A percentile compares a stretch with the other conserved stretches of the same genome.
Evolutionary conservation across 129 eudicot genomes (phyloP).

Genomic region (Flaveria trinervia): DNA sequence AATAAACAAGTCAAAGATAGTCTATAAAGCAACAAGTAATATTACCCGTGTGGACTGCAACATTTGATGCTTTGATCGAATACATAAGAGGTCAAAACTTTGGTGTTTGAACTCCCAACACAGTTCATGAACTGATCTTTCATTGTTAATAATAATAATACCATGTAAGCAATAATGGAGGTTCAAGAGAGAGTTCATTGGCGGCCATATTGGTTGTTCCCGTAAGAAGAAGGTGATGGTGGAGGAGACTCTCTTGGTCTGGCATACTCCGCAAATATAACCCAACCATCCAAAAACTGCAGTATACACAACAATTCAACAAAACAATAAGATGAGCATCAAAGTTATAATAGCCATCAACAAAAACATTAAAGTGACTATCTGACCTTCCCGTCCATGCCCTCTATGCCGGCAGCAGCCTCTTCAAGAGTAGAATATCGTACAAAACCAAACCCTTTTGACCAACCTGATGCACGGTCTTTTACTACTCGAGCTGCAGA

Average conservation of each 20-base stretch:
- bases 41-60: background rate
- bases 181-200: background rate
- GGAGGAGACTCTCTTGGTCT: slow-evolving; percentile 57
- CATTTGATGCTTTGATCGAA: background rate
- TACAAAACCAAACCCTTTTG: slow-evolving; percentile 91
- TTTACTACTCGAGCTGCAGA: slow-evolving; percentile 88
- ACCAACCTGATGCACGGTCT: slow-evolving; percentile 83
- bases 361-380: background rate
- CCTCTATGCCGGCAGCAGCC: slow-evolving; percentile 81
- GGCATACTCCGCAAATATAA: slow-evolving; percentile 90
- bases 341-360: background rate
- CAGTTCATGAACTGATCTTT: slow-evolving; percentile 9
- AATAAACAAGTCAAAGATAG: background rate
- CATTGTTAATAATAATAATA: slow-evolving; percentile 14
- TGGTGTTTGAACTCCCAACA: background rate
- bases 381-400: slow-evolving; percentile 91
- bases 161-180: background rate
- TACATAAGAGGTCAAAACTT: slow-evolving; percentile 16
- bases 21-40: slow-evolving; percentile 12
- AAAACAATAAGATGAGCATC: background rate
- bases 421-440: slow-evolving; percentile 65
- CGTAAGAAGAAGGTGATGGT: slow-evolving; percentile 32
- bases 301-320: slow-evolving; percentile 2
- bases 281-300: slow-evolving; percentile 99
- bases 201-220: slow-evolving; percentile 26